Base-by-base conservation (phyloP, 106 monocot species). In the Posidonia australis region DNA sequence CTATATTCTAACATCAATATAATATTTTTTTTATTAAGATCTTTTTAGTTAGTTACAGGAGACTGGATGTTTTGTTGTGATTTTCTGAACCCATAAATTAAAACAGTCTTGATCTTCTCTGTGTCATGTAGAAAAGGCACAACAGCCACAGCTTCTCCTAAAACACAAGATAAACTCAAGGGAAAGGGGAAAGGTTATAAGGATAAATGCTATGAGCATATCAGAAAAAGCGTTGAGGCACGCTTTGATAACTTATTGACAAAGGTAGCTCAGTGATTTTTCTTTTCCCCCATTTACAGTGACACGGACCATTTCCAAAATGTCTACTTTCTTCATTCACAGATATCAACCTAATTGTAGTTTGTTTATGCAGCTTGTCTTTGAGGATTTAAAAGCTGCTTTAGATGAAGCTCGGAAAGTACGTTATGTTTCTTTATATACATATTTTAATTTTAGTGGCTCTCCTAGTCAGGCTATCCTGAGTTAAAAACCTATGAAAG, bases 161-260 rank as follows among this genome's bases (percentile, higher is more conserved):
- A 57, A 67, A 73, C 48, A 60, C 31, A 76, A 71, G 84, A 91
- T 27, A 96, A 87, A 63, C 64, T 72, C 47, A 87, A 78, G 71
- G 66, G 61, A 31, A 82, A 87, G 58, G 98, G 90, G 58, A 98
- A 98, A 81, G 66, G 87, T 51, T 98, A 75, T 64, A 98, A 91
- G 74, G 98, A 98, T 75, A 98, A 98, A 63, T 98, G 98, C 72
- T 98, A 98, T 78, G 98, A 98, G 72, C 78, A 80, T n/a, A 87
- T 91, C 13, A 77, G 87, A 48, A 98, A 83, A 83, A 53, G 91
- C 74, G 98, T 98, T 59, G 98, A 98, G 60, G 81, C 56, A 60
- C 80, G 98, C 56, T 91, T 98, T 66, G 77, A 91, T 75, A 98
- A 71, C 32, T 76, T 98, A 79, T 70, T 98, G 26, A 76, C 84